Evolutionary conservation across 192 early-diverging fungal genomes (phyloP), one percentile per base, ranked within the genome.

Genomic region (Gaertneriomyces semiglobifer): DNA sequence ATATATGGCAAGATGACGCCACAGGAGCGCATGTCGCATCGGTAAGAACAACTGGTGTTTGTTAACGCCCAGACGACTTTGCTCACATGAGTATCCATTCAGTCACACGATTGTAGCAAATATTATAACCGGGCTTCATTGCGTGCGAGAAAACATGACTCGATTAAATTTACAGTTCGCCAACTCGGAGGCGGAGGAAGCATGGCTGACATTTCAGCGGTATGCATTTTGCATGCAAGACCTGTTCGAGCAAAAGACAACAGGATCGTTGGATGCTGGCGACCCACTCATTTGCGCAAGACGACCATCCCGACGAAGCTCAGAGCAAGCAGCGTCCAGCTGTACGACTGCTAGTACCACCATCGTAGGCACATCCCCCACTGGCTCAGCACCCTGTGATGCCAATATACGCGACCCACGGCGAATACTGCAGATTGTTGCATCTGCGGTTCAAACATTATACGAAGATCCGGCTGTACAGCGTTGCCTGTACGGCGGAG

Each of bases 341-440:
- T 5, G 66, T 70, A 43, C 74, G 73, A n/a, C 71, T 76, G 47
- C 45, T 44, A 25, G 69, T 79, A 9, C 56, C 73, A 12, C 44
- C 54, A 41, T 38, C 20, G 3, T 20, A 73, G 16, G 63, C 51
- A 6, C 50, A 66, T 7, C 72, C 72, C n/a, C 63, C 79, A 4
- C 45, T 42, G n/a, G 25, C 65, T 33, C 25, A 33, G 25, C 25
- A 33, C 25, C 25, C 25, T 33, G 25, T 33, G 6, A 14, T 81
- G 18, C 79, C 76, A 77, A 73, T 54, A 19, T 76, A 81, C 59
- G 7, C 62, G 47, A 77, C 76, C 8, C 56, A 79, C 5, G 70
- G 74, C 41, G 47, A 51, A 20, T 74, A 67, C 48, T 80, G 58
- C 50, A 18, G 38, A 53, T 7, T 70, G 53, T 14, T 65, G 57